These are phyloP conservation scores for Fusarium ambrosium DNA, from an alignment of 2,329 filamentous ascomycete species.

Conservation along the genomic window DNA sequence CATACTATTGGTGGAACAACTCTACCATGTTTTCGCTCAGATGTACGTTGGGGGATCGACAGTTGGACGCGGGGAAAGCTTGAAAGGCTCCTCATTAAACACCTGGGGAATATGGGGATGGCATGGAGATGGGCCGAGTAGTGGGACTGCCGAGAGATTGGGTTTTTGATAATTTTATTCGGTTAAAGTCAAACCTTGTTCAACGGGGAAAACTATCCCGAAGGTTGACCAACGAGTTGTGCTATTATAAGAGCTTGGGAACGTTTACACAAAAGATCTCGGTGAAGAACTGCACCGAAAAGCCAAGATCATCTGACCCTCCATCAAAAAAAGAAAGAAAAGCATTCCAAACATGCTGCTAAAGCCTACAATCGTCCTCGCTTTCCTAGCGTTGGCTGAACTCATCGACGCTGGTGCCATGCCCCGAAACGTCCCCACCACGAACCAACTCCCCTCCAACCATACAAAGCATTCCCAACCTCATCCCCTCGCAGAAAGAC, in stretches of 20 bases:
- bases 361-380: background rate
- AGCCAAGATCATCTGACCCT: background rate
- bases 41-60: slow-evolving; percentile 1
- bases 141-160: slow-evolving; percentile 1
- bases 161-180: background rate
- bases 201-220: background rate
- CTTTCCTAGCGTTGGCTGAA: background rate
- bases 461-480: slow-evolving; percentile 5
- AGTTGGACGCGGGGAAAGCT: slow-evolving; percentile 9
- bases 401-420: slow-evolving; percentile 1
- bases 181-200: background rate
- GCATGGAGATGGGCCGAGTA: slow-evolving; percentile 2
- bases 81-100: background rate
- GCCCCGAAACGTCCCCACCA: slow-evolving; percentile 7
- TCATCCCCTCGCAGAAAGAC: slow-evolving; percentile 3
- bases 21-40: background rate
- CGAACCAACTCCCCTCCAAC: slow-evolving; percentile 8
- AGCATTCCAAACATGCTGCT: background rate
- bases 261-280: background rate
- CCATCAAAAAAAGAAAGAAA: background rate
- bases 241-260: background rate
- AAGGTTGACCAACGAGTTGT: background rate
- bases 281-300: background rate
- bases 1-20: slow-evolving; percentile 4
- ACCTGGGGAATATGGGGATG: slow-evolving; percentile 3